Base-by-base conservation (phyloP, 2,329 filamentous ascomycete species). In the Colletotrichum sp. region DNA sequence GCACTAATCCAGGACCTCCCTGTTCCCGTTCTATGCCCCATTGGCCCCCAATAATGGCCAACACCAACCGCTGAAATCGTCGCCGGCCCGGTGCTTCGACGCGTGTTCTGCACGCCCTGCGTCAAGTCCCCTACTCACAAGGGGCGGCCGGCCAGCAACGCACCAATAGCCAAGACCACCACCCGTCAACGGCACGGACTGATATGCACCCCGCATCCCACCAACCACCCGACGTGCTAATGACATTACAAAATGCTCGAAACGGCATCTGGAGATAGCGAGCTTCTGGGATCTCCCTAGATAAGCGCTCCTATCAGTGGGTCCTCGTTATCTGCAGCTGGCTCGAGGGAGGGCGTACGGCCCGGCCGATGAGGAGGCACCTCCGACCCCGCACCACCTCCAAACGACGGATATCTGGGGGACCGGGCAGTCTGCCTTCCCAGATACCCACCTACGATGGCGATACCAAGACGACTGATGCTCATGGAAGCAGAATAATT, bases 221-320 rank as follows among this genome's bases (percentile, higher is more conserved):
- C 34, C 67, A 36, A 70, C 64, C 43, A 21, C 43, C 26, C 62
- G n/a, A 58, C 7, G 12, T 43, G 13, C 32, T 34, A 21, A 65
- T 74, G 48, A 65, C 52, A 64, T 26, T 26, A 64, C 58, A 64
- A 26, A 43, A 55, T 38, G 43, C 64, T 60, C 21, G n/a, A 75
- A 56, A 24, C n/a, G 64, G 73, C 28, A 67, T 48, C 48, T 65
- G 43, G 21, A 75, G 64, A 75, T 73, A 67, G 24, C 13, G 10
- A 9, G 5, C 6, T 15, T 34, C 64, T n/a, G 7, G 69, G 73
- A 68, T 58, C 16, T 6, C 18, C 56, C 73, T 66, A 64, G 56
- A 70, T 75, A 72, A 72, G 72, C 68, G 72, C 36, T 55, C 72
- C 72, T 71, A 71, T 75, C 55, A 56, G 24, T 58, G 21, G 55